Conservation (phyloP, 441 rosid genomes). For the Isatis lusitanica region DNA sequence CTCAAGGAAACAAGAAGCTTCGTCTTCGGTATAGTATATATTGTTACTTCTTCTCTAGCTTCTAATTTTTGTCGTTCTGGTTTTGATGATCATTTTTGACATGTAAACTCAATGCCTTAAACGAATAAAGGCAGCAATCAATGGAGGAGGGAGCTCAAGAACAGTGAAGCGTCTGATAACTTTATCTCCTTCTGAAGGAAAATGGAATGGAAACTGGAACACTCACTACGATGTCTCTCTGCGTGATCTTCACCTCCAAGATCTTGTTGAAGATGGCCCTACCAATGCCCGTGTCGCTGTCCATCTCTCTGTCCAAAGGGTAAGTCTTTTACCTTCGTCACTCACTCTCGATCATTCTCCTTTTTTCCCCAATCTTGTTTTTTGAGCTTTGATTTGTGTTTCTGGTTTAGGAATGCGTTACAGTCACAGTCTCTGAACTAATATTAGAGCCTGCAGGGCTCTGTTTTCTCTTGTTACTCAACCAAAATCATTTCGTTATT, state of each 20-base stretch:
- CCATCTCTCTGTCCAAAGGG: slow-evolving; percentile 63
- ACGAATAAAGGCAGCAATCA: slow-evolving; percentile 33
- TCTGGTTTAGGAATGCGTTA: not conserved
- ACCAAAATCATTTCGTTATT: not conserved
- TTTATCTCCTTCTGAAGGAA: slow-evolving; percentile 62
- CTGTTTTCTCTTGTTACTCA: not conserved
- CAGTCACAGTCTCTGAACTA: not conserved
- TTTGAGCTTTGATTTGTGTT: not conserved
- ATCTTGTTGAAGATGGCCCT: slow-evolving; percentile 63
- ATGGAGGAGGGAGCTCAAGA: slow-evolving; percentile 39
- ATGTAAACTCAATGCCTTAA: not conserved
- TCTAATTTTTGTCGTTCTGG: not conserved
- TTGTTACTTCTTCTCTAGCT: not conserved
- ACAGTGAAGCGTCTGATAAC: slow-evolving; percentile 51
- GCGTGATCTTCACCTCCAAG: slow-evolving; percentile 56
- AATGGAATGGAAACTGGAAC: slow-evolving; percentile 70
- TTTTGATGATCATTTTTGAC: not conserved
- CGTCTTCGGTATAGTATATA: slow-evolving; percentile 23
- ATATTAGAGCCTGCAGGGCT: not conserved
- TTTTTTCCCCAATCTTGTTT: not conserved
- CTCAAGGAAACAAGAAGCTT: slow-evolving; percentile 33
- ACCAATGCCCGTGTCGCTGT: slow-evolving; percentile 49
- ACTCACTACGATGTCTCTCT: slow-evolving; percentile 58
- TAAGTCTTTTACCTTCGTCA: not conserved
- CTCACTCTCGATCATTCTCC: too few relatives aligned